A percentile compares a stretch with the other conserved stretches of the same genome.
phyloP scores from a whole-genome alignment of 805 yeast genomes.

The Cyberlindnera sargentensis region DNA sequence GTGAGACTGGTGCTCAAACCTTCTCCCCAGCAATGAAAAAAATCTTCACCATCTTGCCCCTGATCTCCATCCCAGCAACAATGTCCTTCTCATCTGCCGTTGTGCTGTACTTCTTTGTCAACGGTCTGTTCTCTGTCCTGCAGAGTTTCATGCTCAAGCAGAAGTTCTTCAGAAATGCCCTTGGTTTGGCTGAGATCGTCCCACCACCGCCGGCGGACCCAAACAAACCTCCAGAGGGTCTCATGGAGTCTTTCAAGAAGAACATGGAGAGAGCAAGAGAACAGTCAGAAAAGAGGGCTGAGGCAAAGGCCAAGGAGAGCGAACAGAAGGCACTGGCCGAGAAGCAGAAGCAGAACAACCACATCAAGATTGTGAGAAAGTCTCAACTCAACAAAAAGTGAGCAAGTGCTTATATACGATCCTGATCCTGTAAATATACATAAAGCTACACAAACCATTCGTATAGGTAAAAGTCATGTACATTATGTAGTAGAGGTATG shows the following conservation, averaged over 20 bases:
- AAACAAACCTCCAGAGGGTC: slow-evolving; percentile 28
- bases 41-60: slow-evolving; percentile 65
- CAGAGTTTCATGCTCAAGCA: slow-evolving; percentile 67
- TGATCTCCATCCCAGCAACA: slow-evolving; percentile 81
- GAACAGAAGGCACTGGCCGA: slow-evolving; percentile 25
- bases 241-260: slow-evolving; percentile 31
- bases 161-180: slow-evolving; percentile 45
- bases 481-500: background rate
- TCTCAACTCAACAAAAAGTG: slow-evolving; percentile 9
- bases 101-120: slow-evolving; percentile 77
- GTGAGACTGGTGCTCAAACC: slow-evolving; percentile 79
- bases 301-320: slow-evolving; percentile 29
- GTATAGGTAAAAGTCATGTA: background rate
- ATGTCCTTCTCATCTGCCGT: slow-evolving; percentile 82
- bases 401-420: background rate
- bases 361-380: slow-evolving; percentile 22
- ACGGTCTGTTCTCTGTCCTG: slow-evolving; percentile 63
- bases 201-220: slow-evolving; percentile 38
- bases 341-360: slow-evolving; percentile 24
- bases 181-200: slow-evolving; percentile 56
- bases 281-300: slow-evolving; percentile 32
- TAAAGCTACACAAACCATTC: background rate
- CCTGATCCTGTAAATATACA: slow-evolving; percentile 1
- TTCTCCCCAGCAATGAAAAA: slow-evolving; percentile 62
- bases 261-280: slow-evolving; percentile 33